These are phyloP conservation scores for Thielaviopsis ethacetica DNA, from an alignment of 2,329 filamentous ascomycete species.

Conservation along the genomic window DNA sequence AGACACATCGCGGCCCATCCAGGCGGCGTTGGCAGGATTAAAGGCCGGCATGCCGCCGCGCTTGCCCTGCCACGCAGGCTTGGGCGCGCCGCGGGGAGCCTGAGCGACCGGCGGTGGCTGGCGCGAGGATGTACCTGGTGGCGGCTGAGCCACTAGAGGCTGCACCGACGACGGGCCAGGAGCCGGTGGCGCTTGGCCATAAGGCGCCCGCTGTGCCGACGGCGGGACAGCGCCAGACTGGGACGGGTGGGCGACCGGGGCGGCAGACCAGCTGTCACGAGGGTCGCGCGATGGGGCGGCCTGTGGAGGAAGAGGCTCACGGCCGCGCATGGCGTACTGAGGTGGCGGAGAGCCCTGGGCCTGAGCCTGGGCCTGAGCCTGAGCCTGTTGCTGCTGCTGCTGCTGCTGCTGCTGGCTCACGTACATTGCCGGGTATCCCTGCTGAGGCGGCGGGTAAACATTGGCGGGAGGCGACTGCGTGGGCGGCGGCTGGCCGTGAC, in stretches of 20 bases:
- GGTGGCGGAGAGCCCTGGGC: conserved; percentile 10
- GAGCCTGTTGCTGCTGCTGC: conserved; percentile 17
- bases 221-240: background rate
- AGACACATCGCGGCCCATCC: background rate
- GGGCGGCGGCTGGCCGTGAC: conserved; percentile 10
- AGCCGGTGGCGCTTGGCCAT: background rate
- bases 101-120: background rate
- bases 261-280: conserved; percentile 1
- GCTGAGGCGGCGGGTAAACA: conserved; percentile 20
- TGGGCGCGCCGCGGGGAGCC: background rate
- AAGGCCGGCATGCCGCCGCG: background rate
- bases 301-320: background rate
- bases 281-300: background rate
- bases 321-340: conserved; percentile 5
- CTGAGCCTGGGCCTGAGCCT: conserved; percentile 11
- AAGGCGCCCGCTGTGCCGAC: background rate
- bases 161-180: background rate
- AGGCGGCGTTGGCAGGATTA: background rate
- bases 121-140: background rate
- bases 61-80: background rate
- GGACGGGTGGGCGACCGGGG: background rate
- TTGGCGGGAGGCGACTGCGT: conserved; percentile 14
- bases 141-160: background rate
- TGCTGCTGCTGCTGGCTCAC: background rate
- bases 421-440: conserved; percentile 6